A percentile compares a stretch with the other conserved stretches of the same genome.
These are phyloP conservation scores for Chalciporus pseudorubinellus DNA, from an alignment of 768 basidiomycete species.

Conservation along the genomic window DNA sequence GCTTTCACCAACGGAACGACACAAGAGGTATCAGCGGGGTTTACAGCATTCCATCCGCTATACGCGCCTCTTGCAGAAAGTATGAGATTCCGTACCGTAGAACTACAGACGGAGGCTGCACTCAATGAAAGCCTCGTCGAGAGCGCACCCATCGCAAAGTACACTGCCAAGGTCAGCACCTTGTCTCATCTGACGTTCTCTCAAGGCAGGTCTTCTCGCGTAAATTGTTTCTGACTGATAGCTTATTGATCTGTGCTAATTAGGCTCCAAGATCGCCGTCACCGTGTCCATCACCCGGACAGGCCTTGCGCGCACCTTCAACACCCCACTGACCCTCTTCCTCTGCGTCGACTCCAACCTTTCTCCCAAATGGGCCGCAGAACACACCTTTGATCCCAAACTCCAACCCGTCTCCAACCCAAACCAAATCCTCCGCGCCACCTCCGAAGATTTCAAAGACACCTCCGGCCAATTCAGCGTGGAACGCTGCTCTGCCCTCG, in stretches of 20 bases:
- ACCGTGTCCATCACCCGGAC: conserved; percentile 10
- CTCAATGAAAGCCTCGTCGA: background rate
- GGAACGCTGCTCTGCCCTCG: too few relatives aligned
- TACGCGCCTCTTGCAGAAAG: background rate
- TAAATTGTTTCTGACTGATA: too few relatives aligned
- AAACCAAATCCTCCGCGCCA: too few relatives aligned
- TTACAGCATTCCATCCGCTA: conserved; percentile 3
- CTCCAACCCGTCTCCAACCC: too few relatives aligned
- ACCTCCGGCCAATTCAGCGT: background rate
- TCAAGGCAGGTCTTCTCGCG: conserved; percentile 4
- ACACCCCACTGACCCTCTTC: background rate
- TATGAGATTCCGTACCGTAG: background rate
- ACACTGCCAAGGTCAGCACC: conserved; percentile 3
- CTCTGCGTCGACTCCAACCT: background rate
- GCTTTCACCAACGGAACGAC: conserved; percentile 1
- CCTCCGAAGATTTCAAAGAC: background rate
- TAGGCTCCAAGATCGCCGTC: background rate
- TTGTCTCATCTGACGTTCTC: background rate
- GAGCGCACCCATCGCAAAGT: background rate
- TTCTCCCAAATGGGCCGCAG: background rate
- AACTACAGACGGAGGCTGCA: background rate
- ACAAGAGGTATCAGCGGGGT: conserved; percentile 4
- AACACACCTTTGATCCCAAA: background rate
- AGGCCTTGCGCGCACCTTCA: conserved; percentile 9
- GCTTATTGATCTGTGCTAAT: too few relatives aligned